phyloP scores from a whole-genome alignment of 1,284 basidiomycete species.

The Ustilago tritici region DNA sequence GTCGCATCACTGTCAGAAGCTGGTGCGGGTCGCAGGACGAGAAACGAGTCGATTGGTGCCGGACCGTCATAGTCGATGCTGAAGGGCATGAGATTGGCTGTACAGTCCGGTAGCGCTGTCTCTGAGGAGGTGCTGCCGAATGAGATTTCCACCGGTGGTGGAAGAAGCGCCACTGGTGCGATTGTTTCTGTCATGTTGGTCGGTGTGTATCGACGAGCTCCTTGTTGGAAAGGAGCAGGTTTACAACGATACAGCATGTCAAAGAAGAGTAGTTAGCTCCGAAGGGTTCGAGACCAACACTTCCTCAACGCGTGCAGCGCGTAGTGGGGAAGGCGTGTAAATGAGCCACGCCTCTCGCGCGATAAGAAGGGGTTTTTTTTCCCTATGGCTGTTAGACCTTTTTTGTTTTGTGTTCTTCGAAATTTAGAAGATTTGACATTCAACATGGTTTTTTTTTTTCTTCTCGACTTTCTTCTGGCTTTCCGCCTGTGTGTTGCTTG shows the following conservation, averaged over 20 bases:
- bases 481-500: background rate
- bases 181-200: slow-evolving; percentile 9
- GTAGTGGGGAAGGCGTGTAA: background rate
- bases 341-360: background rate
- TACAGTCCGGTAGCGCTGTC: slow-evolving; percentile 15
- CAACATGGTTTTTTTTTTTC: background rate
- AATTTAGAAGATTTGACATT: slow-evolving; percentile 8
- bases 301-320: slow-evolving; percentile 3
- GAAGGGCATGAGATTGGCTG: slow-evolving; percentile 57
- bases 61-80: slow-evolving; percentile 52
- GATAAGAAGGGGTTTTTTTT: background rate
- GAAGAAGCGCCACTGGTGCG: slow-evolving; percentile 16
- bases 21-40: slow-evolving; percentile 32
- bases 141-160: slow-evolving; percentile 29
- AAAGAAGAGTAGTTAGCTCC: background rate
- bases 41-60: slow-evolving; percentile 47
- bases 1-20: background rate
- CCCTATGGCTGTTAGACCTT: background rate
- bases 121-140: background rate
- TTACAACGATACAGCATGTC: no score
- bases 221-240: background rate
- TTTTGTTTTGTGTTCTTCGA: background rate
- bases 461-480: no score
- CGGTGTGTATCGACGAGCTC: background rate
- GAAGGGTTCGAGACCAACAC: slow-evolving; percentile 2